Evolutionary conservation across 2,329 filamentous ascomycete genomes (phyloP).

Genomic region (Colletotrichum higginsianum): DNA sequence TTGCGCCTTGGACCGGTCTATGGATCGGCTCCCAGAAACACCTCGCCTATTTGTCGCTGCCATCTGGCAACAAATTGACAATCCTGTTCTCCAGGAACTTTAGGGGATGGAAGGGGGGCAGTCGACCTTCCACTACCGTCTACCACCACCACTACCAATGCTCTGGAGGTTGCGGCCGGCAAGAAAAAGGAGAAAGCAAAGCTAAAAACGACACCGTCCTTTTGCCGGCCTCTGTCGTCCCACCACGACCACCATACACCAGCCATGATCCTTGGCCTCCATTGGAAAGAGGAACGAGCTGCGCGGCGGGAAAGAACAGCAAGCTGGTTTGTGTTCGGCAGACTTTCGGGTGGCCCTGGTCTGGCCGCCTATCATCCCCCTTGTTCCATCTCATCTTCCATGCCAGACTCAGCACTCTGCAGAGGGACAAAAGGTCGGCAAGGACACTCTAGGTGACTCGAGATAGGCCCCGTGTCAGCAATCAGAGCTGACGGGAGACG

Average conservation of each 20-base stretch:
- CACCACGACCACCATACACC: conserved; percentile 18
- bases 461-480: conserved; percentile 22
- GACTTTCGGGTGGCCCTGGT: conserved; percentile 16
- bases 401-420: conserved; percentile 11
- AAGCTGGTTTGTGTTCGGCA: conserved; percentile 14
- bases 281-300: conserved; percentile 14
- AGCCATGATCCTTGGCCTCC: conserved; percentile 37
- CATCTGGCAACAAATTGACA: not conserved
- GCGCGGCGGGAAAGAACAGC: conserved; percentile 13
- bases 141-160: not conserved
- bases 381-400: conserved; percentile 12
- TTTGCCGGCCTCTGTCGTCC: conserved; percentile 33
- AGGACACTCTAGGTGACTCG: not conserved
- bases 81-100: conserved; percentile 1
- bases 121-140: not conserved
- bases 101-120: conserved; percentile 8
- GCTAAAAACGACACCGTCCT: conserved; percentile 35
- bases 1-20: conserved; percentile 33
- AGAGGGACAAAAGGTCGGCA: not conserved
- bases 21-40: conserved; percentile 35
- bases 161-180: conserved; percentile 2
- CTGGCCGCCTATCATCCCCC: not conserved
- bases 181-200: conserved; percentile 36
- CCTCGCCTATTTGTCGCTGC: conserved; percentile 22
- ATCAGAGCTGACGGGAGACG: conserved; percentile 33